A percentile compares a stretch with the other conserved stretches of the same genome.
These are phyloP conservation scores for Phoma sp. DNA, from an alignment of 2,329 filamentous ascomycete genomes.

Conservation along the genomic window DNA sequence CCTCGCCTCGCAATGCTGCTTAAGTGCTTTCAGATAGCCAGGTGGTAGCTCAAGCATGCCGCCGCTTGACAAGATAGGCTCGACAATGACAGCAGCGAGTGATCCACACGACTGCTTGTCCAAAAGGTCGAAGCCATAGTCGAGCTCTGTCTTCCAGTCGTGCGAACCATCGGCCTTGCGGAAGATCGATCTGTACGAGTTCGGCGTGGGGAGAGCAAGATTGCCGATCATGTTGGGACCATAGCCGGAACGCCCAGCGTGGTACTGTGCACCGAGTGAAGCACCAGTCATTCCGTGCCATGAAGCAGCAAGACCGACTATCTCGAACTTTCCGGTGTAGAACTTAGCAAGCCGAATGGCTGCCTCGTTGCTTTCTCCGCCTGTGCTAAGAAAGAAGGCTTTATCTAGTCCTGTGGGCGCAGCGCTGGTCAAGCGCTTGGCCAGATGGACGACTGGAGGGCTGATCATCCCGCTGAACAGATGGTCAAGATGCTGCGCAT, in stretches of 20 bases:
- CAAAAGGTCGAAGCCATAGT: conserved; percentile 67
- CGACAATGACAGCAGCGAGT: conserved; percentile 67
- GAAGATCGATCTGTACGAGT: conserved; percentile 68
- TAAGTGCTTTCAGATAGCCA: conserved; percentile 65
- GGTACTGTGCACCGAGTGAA: conserved; percentile 60
- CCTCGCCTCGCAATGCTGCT: conserved; percentile 47
- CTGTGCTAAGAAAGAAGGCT: conserved; percentile 44
- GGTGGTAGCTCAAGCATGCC: conserved; percentile 65
- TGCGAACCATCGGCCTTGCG: conserved; percentile 64
- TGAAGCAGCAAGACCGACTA: conserved; percentile 64
- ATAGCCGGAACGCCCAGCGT: conserved; percentile 57
- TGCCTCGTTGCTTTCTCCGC: conserved; percentile 57
- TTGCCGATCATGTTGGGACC: conserved; percentile 61
- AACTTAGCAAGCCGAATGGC: conserved; percentile 69
- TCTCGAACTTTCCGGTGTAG: conserved; percentile 69
- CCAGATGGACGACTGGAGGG: conserved; percentile 42
- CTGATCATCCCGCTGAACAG: conserved; percentile 46
- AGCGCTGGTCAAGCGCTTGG: conserved; percentile 34
- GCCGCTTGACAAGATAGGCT: conserved; percentile 64
- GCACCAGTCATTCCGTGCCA: conserved; percentile 68
- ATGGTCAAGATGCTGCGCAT: conserved; percentile 40
- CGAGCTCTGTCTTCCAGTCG: conserved; percentile 70
- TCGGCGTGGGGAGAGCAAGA: conserved; percentile 63
- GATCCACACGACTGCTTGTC: conserved; percentile 66
- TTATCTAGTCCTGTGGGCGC: conserved; percentile 40